Conservation (phyloP, 768 basidiomycete species). For the Rhizopogon vesiculosus region DNA sequence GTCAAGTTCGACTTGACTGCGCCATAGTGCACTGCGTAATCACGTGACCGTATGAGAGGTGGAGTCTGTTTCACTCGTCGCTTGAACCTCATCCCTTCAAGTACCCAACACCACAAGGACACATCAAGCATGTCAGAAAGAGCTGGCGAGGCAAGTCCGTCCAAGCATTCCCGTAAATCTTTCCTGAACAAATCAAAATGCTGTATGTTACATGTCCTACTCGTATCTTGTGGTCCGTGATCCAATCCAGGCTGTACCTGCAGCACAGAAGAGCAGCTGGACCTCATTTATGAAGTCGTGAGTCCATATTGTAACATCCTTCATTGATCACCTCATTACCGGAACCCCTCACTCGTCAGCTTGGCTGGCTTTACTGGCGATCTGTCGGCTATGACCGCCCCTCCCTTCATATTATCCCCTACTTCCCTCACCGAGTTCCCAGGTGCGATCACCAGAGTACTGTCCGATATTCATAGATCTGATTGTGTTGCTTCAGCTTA, state of each 20-base stretch:
- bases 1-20: too few species aligned
- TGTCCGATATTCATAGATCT: not conserved
- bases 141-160: slow-evolving; percentile 35
- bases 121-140: slow-evolving; percentile 30
- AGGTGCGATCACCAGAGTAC: slow-evolving; percentile 39
- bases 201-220: slow-evolving; percentile 27
- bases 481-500: slow-evolving; percentile 54
- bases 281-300: slow-evolving; percentile 88
- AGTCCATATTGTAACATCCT: slow-evolving; percentile 21
- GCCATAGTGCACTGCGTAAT: too few species aligned
- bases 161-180: slow-evolving; percentile 18
- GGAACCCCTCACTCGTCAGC: slow-evolving; percentile 28
- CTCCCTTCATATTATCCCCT: slow-evolving; percentile 90
- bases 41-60: too few species aligned
- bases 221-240: slow-evolving; percentile 14
- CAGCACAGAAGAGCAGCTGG: slow-evolving; percentile 84
- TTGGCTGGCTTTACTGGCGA: slow-evolving; percentile 88
- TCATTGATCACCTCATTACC: slow-evolving; percentile 1
- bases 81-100: too few species aligned
- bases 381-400: slow-evolving; percentile 78
- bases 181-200: slow-evolving; percentile 18
- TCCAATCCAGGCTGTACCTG: slow-evolving; percentile 60
- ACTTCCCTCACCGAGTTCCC: slow-evolving; percentile 91
- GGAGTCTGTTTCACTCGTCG: too few species aligned
- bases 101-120: not conserved